These are phyloP conservation scores for Hippophae gyantsensis DNA, from an alignment of 306 rosid genomes.

Conservation along the genomic window DNA sequence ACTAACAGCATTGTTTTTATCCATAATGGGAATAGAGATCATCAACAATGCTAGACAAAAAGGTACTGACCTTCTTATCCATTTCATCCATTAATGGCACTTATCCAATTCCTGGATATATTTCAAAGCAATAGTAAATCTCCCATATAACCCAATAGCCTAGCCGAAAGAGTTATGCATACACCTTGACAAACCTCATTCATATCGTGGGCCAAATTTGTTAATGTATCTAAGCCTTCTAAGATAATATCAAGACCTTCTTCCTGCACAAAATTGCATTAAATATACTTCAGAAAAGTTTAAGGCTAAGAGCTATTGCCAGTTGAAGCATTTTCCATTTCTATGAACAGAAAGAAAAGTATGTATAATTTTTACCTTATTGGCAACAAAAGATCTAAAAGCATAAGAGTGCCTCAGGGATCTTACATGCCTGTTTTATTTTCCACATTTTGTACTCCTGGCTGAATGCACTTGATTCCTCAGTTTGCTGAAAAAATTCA, in stretches of 20 bases:
- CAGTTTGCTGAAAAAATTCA: conserved; percentile 49
- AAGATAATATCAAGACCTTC: conserved; percentile 85
- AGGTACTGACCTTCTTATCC: conserved; percentile 52
- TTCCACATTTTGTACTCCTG: conserved; percentile 75
- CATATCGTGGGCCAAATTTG: conserved; percentile 75
- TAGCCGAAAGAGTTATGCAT: conserved; percentile 1
- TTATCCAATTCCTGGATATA: conserved; percentile 66
- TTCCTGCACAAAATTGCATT: conserved; percentile 37
- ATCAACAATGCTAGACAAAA: not conserved
- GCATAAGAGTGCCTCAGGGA: conserved; percentile 13
- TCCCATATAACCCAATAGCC: not conserved
- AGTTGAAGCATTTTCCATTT: not conserved
- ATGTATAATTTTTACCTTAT: not conserved
- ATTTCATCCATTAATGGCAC: conserved; percentile 87
- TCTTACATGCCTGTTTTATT: conserved; percentile 63
- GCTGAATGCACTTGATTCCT: conserved; percentile 67
- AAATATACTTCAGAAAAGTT: conserved; percentile 5
- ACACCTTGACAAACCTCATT: conserved; percentile 54
- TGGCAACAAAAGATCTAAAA: not conserved
- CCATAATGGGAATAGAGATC: conserved; percentile 3
- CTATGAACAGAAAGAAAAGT: too few relatives aligned
- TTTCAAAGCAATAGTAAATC: conserved; percentile 16
- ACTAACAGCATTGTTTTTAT: not conserved
- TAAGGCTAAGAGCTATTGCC: conserved; percentile 3
- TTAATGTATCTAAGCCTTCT: conserved; percentile 72